phyloP scores from a whole-genome alignment of 139 green algal species.

The Chlamydomonas incerta region DNA sequence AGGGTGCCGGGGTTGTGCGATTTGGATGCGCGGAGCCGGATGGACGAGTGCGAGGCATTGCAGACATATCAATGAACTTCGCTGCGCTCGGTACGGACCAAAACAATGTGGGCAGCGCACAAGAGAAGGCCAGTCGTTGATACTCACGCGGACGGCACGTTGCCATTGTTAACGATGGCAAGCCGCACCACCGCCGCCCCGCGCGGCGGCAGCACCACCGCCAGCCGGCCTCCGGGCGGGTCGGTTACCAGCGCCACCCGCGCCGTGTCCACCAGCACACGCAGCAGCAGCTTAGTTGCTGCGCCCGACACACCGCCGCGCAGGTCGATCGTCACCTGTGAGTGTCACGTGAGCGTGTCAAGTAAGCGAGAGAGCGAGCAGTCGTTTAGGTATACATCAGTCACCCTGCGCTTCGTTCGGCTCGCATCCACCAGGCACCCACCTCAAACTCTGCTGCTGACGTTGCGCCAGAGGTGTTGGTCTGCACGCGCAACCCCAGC shows the following conservation, averaged over 20 bases:
- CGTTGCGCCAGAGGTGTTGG: neutral
- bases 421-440: no score
- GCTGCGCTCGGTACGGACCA: no score
- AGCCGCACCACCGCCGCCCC: neutral
- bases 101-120: no score
- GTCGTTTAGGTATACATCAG: no score
- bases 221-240: neutral
- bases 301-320: constrained; percentile 1
- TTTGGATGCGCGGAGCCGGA: no score
- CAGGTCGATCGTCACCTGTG: neutral
- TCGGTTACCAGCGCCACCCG: neutral
- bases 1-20: neutral
- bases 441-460: neutral
- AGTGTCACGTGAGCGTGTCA: no score
- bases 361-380: no score
- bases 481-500: neutral
- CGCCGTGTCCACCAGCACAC: constrained; percentile 19
- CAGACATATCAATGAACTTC: no score
- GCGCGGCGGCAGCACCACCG: constrained; percentile 1
- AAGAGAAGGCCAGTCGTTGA: no score
- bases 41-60: no score
- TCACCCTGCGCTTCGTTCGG: no score
- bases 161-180: neutral
- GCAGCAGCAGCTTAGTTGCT: neutral
- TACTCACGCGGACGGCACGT: constrained; percentile 10